Evolutionary conservation across 306 rosid species (phyloP), one percentile per base, ranked within the genome.

Genomic region (Prinsepia uniflora): DNA sequence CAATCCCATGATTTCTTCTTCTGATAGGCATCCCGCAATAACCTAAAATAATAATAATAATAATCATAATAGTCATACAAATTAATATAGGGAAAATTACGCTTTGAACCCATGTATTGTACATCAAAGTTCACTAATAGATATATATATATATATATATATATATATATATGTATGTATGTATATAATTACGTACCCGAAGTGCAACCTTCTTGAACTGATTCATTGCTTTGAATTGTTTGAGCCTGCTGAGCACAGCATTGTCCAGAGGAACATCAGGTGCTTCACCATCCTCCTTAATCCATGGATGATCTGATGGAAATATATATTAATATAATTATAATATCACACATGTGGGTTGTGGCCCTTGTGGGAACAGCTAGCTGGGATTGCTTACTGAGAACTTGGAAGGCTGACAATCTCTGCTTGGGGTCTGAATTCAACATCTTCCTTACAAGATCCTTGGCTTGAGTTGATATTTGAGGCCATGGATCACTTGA

Each of bases 251-350:
- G 64, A 94, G 84, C 59, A 94, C 99, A 40, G 99, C 97, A 61
- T 94, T 94, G 79, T 94, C 97, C 63, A 94, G 99, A 57, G 99
- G 99, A 24, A 65, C 83, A 68, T 94, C 97, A 6, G 99, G 99
- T 53, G 99, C 99, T 78, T 94, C 97, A 58, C 98, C 99, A 40
- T 89, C 99, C 78, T 91, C 97, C 87, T 94, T 94, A 76, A 94
- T 94, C 99, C 99, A 94, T 15, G 93, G 93, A 76, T 91, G 97
- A 78, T 82, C 97, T 91, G 67, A 52, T 43, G 5, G 45, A 6
- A 67, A 46, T 47, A 30, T 1, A 76, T 17, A 77, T 58, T 15
- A 56, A 22, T 30, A 30, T 30, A 30, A 30, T 30, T 30, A 30
- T 30, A 30, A 30, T 0, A 10, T 46, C 49, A 46, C 13, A 45